Evolutionary conservation across 2,329 filamentous ascomycete species (phyloP), one percentile per base, ranked within the genome.

Genomic region (Biscogniauxia marginata): DNA sequence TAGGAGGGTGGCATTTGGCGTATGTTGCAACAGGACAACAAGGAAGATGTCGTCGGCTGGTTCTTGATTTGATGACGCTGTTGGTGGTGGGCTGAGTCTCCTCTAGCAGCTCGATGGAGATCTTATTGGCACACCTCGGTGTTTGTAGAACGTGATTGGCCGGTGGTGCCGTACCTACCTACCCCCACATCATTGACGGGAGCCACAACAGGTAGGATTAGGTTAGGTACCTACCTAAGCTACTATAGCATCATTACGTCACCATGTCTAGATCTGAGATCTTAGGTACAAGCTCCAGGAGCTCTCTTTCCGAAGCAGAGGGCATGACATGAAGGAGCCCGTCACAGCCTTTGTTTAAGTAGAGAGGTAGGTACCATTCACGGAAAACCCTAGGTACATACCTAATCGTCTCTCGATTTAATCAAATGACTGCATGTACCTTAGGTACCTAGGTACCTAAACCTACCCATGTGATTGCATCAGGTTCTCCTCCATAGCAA

Each of bases 31-130:
- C 30, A 39, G 30, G n/a, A 23, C 18, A 21, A 54, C 49, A 34
- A 57, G 44, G 46, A 47, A 45, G 44, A 45, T 43, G 25, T 21
- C 7, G 30, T 52, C 21, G n/a, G 21, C 48, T 22, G 19, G 23
- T 19, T 18, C 19, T 46, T 19, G 21, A 24, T 52, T 46, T 58
- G 58, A 62, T 62, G 60, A 62, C 60, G 60, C 55, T 49, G 53
- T 52, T 50, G 25, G 24, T 45, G 39, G 44, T 34, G 52, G 23
- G n/a, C 16, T 46, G 44, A 46, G 56, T 46, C 52, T 55, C 34
- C 2, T 34, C 46, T 9, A 7, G 46, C 16, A 20, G 18, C 46
- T 24, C 8, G 21, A 7, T n/a, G n/a, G n/a, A n/a, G n/a, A 13
- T 3, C 25, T n/a, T 39, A 39, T 11, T 4, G n/a, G 13, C 30